These are phyloP conservation scores for Cytospora leucostoma DNA, from an alignment of 2,329 filamentous ascomycete genomes.

Conservation along the genomic window DNA sequence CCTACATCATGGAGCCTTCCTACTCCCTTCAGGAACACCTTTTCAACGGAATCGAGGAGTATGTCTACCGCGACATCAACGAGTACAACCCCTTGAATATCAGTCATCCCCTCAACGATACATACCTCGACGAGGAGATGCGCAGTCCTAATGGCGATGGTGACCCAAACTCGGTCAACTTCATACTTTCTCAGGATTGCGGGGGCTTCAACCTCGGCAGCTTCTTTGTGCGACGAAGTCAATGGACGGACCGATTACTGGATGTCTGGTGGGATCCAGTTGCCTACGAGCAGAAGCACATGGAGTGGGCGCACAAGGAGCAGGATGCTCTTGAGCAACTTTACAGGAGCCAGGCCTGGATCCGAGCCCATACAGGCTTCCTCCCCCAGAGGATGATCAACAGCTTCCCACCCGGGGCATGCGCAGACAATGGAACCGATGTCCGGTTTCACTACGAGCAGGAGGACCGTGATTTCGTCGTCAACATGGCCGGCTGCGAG, in stretches of 20 bases:
- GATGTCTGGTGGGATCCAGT: slow-evolving; percentile 99
- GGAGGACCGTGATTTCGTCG: slow-evolving; percentile 84
- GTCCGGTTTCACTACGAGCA: slow-evolving; percentile 82
- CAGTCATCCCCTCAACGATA: slow-evolving; percentile 72
- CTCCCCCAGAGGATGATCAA: slow-evolving; percentile 91
- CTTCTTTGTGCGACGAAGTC: slow-evolving; percentile 84
- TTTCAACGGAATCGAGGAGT: slow-evolving; percentile 74
- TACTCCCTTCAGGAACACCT: slow-evolving; percentile 89
- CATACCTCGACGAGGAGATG: slow-evolving; percentile 75
- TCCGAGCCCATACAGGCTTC: slow-evolving; percentile 85
- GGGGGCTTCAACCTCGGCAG: slow-evolving; percentile 94
- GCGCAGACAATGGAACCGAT: slow-evolving; percentile 75
- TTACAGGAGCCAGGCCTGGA: slow-evolving; percentile 89
- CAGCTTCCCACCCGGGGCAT: slow-evolving; percentile 89
- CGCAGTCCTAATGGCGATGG: slow-evolving; percentile 77
- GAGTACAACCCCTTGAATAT: slow-evolving; percentile 94
- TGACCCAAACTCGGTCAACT: slow-evolving; percentile 75
- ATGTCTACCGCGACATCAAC: slow-evolving; percentile 94
- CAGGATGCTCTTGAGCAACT: slow-evolving; percentile 93
- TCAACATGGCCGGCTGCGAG: slow-evolving; percentile 98
- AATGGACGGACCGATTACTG: slow-evolving; percentile 87
- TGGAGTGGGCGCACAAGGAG: slow-evolving; percentile 99
- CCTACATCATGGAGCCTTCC: slow-evolving; percentile 94
- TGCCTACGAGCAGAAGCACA: slow-evolving; percentile 95
- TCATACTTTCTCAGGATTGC: slow-evolving; percentile 91